Conservation (phyloP, 768 basidiomycete genomes). For the Lactarius akahatsu region DNA sequence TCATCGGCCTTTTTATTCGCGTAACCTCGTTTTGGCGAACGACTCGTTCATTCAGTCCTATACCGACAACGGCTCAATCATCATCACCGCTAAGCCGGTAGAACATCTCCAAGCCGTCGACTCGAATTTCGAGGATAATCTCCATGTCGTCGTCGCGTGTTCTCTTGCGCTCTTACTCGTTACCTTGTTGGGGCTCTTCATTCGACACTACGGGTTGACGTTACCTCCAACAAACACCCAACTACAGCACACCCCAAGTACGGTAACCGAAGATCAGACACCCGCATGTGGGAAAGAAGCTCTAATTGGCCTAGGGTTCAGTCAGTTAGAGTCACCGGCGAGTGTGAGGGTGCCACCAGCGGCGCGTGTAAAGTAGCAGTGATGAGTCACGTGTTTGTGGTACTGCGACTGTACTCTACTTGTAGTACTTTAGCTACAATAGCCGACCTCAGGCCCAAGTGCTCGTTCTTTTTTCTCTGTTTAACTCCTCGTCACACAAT, state of each 20-base stretch:
- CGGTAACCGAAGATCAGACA: background rate
- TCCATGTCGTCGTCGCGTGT: conserved; percentile 25
- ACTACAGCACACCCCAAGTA: background rate
- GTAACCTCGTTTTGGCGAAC: background rate
- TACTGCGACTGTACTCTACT: background rate
- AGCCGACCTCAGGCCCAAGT: conserved; percentile 1
- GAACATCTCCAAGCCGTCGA: background rate
- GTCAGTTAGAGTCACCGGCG: background rate
- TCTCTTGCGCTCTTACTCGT: conserved; percentile 20
- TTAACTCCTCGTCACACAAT: conserved; percentile 19
- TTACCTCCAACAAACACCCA: background rate
- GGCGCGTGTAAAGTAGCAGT: conserved; percentile 16
- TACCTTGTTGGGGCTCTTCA: conserved; percentile 14
- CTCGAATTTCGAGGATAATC: conserved; percentile 13
- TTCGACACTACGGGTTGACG: conserved; percentile 22
- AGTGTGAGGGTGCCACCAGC: conserved; percentile 5
- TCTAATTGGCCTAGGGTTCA: background rate
- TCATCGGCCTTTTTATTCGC: background rate
- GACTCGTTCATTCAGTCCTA: conserved; percentile 5
- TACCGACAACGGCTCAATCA: background rate
- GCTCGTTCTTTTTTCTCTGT: conserved; percentile 18
- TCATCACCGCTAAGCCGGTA: conserved; percentile 20
- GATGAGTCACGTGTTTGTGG: conserved; percentile 1
- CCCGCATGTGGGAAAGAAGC: background rate
- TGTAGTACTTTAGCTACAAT: background rate